Evolutionary conservation across 768 basidiomycete species (phyloP), one percentile per base, ranked within the genome.

Genomic region (Dioszegia crocea): DNA sequence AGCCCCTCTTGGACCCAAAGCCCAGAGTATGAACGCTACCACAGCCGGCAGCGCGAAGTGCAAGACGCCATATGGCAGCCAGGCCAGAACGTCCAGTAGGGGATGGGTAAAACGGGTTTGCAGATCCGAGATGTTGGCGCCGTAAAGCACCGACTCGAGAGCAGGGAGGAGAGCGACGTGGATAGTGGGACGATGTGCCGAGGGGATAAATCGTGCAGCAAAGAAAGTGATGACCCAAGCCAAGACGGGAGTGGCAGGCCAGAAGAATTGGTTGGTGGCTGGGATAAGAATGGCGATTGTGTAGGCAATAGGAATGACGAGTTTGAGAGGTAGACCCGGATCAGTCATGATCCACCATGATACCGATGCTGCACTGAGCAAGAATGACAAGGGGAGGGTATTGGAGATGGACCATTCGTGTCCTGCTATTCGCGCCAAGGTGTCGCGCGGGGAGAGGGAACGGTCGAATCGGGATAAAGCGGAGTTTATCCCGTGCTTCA

Each of bases 71-170:
- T 99, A 99, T 0, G 96, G 93, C 0, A 98, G 73, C 96, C 94
- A 98, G 0, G 94, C 93, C 41, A 96, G 70, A 68, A 98, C 83
- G 75, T 98, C 94, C 61, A 99, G 85, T 41, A 90, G 65, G 16
- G 92, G 89, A 72, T 94, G 90, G 10, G 94, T 98, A 78, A 85
- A 93, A 17, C 91, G 84, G 23, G 94, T 97, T 60, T 98, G 86
- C 75, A 97, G 87, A 78, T 98, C 93, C 33, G 91, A 94, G 57
- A 98, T 91, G 78, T 98, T 98, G 56, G 93, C 94, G 1, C 96
- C 96, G 75, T 96, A 98, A 3, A 98, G 82, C 27, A 96, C 91
- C 19, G 88, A 85, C 74, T 99, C 96, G 53, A 97, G 84, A 0
- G 94, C 94, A 0, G 96, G 94, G 4, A 99, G 85, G 10, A 98